Base-by-base conservation (phyloP, 1,284 basidiomycete species). In the Trichosporon sp. region DNA sequence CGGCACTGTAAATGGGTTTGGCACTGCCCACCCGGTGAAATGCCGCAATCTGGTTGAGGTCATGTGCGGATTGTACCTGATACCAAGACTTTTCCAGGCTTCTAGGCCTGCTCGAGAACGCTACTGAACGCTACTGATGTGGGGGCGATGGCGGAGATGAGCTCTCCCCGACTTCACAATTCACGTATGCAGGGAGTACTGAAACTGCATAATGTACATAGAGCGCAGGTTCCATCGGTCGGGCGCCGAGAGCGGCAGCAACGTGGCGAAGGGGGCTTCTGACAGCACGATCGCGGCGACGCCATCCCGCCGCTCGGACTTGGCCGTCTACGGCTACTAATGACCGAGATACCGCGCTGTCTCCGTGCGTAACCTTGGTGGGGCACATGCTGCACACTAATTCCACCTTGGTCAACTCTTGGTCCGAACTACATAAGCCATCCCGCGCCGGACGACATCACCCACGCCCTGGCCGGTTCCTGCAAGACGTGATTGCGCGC, bases 281-380 rank as follows among this genome's bases (percentile, higher is more conserved):
- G 51, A 54, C 51, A 26, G 51, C 19, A 12, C 21, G 2, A 35
- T 63, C 59, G 59, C 59, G 59, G 59, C 6, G 32, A 63, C 35
- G 59, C 14, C 59, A 26, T n/a, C 59, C 59, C 59, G 59, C 59
- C 59, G 59, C 59, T 37, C 59, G 59, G 59, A 63, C 14, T 37
- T 63, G 59, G 59, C 59, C 59, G 59, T 32, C 32, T 35, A 63
- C 59, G 59, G 59, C 16, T 63, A 63, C 32, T 63, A 32, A 63
- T 35, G 59, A 63, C 59, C 59, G 59, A 63, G 59, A 63, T 63
- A 63, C 31, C 16, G 56, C 14, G 19, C n/a, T 21, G 31, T 21
- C 59, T 35, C 31, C 59, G 31, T 12, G 31, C 16, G 14, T n/a
- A 1, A 35, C 31, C 6, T n/a, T 14, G 14, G 21, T 63, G 59